Base-by-base conservation (phyloP, 2,329 filamentous ascomycete genomes). In the Ascochyta pisi region DNA sequence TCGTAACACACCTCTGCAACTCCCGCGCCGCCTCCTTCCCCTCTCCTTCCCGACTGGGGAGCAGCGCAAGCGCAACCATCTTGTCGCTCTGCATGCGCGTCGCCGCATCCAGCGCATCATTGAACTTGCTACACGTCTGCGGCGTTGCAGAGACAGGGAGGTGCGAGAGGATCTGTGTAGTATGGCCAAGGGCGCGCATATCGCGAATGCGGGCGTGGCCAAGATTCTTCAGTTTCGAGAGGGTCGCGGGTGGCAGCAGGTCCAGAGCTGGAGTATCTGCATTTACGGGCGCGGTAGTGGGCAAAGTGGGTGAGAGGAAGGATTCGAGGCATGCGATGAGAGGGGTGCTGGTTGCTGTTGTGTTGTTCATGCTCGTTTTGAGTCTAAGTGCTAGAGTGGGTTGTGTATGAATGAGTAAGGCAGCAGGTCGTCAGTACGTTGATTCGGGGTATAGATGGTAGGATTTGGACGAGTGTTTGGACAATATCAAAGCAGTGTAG, bases 61-160 rank as follows among this genome's bases (percentile, higher is more conserved):
- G 67, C 33, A 77, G 63, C 3, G 79, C 79, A 53, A 82, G 77
- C 7, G 73, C 79, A 4, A 74, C 74, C 26, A 81, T 74, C 31
- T 77, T 78, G 15, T 67, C 71, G 2, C 73, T 71, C 12, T 63
- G 65, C 45, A 63, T 45, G 6, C 54, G 50, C 3, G 64, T 64
- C 3, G 58, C 60, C 5, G 56, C 37, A n/a, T 65, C 43, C 16
- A 73, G 59, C 24, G 63, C 58, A 29, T 73, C 65, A 49, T 73
- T 73, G 40, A 64, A 48, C 31, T 57, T 66, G n/a, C 40, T 26
- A 42, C 69, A 73, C 9, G 45, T 51, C 19, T 57, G 58, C 22
- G 60, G 60, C 10, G 48, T 43, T 7, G 57, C 52, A 2, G 54
- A 12, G n/a, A 71, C 31, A 9, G 69, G 68, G 2, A 71, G 44